Conservation (phyloP, 2,329 filamentous ascomycete genomes). For the Claviceps spartinae region DNA sequence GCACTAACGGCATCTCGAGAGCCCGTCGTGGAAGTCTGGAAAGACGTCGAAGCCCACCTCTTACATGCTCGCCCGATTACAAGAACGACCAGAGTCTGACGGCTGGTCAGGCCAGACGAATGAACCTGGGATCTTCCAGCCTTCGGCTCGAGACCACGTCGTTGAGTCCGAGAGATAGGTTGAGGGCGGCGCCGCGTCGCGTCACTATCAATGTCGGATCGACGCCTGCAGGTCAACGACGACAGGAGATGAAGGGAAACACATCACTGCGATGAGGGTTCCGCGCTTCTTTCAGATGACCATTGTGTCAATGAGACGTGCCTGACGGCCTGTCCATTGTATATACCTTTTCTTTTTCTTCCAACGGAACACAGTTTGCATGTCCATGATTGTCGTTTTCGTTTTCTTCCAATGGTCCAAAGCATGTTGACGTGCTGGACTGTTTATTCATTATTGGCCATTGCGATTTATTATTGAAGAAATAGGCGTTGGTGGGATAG, state of each 20-base stretch:
- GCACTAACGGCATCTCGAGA: slow-evolving; percentile 42
- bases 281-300: background rate
- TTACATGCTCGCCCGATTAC: slow-evolving; percentile 36
- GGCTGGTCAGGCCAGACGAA: slow-evolving; percentile 41
- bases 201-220: slow-evolving; percentile 24
- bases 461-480: no score
- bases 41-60: slow-evolving; percentile 37
- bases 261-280: slow-evolving; percentile 17
- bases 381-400: background rate
- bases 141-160: slow-evolving; percentile 17
- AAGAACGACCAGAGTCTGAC: slow-evolving; percentile 30
- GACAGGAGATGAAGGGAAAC: slow-evolving; percentile 18
- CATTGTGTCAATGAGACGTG: background rate
- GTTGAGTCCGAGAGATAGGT: slow-evolving; percentile 13
- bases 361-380: background rate
- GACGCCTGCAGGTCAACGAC: slow-evolving; percentile 13
- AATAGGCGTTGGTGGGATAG: no score
- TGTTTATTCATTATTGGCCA: background rate
- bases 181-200: slow-evolving; percentile 17
- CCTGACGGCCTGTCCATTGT: background rate
- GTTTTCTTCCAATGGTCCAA: background rate
- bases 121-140: slow-evolving; percentile 33
- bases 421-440: background rate
- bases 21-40: slow-evolving; percentile 37
- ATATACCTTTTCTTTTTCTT: background rate